Evolutionary conservation across 2,329 filamentous ascomycete genomes (phyloP).

Genomic region (Penicillium aurantiogriseum): DNA sequence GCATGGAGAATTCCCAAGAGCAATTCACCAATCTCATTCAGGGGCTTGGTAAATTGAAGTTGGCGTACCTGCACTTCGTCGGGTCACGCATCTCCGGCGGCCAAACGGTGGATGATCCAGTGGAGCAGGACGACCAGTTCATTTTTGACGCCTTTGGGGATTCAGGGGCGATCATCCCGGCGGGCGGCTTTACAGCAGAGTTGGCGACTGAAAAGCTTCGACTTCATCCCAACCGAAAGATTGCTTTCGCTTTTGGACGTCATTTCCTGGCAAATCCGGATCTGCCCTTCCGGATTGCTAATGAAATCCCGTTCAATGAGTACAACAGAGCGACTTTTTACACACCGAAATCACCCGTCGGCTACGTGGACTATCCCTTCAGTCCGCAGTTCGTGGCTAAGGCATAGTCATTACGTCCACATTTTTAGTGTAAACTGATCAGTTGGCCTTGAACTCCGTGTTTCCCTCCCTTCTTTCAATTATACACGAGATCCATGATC

Average conservation of each 20-base stretch:
- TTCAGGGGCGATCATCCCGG: background rate
- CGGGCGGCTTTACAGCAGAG: background rate
- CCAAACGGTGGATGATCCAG: background rate
- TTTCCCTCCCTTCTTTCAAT: too few relatives aligned
- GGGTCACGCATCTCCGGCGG: constrained; percentile 50
- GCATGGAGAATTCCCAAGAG: constrained; percentile 51
- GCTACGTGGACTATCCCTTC: constrained; percentile 37
- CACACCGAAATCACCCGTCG: constrained; percentile 21
- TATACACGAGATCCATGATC: background rate
- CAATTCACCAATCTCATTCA: constrained; percentile 49
- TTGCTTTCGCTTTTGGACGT: constrained; percentile 37
- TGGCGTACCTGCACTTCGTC: constrained; percentile 62
- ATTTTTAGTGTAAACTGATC: background rate
- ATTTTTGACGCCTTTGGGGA: background rate
- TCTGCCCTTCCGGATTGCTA: constrained; percentile 36
- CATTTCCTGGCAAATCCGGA: constrained; percentile 45
- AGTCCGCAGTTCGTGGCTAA: background rate
- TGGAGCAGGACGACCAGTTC: background rate
- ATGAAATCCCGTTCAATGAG: constrained; percentile 33
- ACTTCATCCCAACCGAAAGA: background rate
- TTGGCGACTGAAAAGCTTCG: background rate
- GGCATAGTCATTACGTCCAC: background rate
- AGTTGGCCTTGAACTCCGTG: background rate
- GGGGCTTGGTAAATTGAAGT: constrained; percentile 52
- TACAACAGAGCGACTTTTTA: constrained; percentile 45